Evolutionary conservation across 1,284 basidiomycete species (phyloP), one percentile per base, ranked within the genome.

Genomic region (Trichosporon coremiiforme): DNA sequence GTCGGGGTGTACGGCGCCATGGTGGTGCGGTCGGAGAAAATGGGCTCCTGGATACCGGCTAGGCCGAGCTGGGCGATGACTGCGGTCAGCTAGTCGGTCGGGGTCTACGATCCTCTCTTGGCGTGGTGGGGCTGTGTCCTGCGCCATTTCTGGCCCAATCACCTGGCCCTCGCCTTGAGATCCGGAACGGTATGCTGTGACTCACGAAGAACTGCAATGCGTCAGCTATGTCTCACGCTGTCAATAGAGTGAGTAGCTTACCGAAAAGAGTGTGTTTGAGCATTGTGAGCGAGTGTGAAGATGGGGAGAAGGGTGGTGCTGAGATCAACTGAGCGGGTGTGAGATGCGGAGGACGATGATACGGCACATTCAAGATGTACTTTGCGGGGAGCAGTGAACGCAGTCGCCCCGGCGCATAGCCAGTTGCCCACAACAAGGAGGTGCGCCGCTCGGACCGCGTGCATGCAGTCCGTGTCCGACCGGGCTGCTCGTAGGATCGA

Each of bases 1-100:
- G 57, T 62, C 13, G 53, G 53, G 25, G 53, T 57, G 22, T 62
- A 62, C 29, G 57, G 57, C 57, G 57, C 57, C 57, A 62, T 62
- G 31, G 57, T 35, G 29, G 57, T 62, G 29, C 57, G 57, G 57
- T 62, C 57, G 8, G 57, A 35, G 31, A 62, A 62, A 31, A 62
- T 62, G 29, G 57, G 57, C 57, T 62, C 57, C 31, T 62, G 57
- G 2, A 62, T 31, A 7, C 57, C 57, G 15, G 57, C 57, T 31
- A 62, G 57, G 17, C 29, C 57, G 57, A 62, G 57, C 31, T 62
- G 29, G 33, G 31, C 57, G 15, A 62, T 7, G 57, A 62, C 57
- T 62, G 57, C 13, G 31, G 31, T 62, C 33, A 62, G 29, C 36
- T 38, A 38, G 3, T 38, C 25, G 25, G 36, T 15, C 15, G 7